These are phyloP conservation scores for Pythium dissimile DNA, from an alignment of 352 stramenopile species.

Conservation along the genomic window DNA sequence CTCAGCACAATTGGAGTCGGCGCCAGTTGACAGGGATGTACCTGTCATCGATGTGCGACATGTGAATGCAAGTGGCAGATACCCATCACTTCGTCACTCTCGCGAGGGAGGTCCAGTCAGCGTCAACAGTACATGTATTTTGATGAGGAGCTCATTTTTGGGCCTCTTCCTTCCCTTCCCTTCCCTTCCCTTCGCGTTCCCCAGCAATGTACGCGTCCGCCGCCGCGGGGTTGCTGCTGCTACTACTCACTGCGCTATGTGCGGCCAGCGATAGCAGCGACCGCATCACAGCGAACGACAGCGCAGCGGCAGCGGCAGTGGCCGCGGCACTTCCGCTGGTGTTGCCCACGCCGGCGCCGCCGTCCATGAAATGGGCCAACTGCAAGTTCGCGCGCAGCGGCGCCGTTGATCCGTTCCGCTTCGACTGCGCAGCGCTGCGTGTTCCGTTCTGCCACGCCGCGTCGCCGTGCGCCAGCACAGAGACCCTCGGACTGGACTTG, in stretches of 20 bases:
- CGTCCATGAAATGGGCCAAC: not conserved
- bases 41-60: too few relatives aligned
- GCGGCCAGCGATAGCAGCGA: not conserved
- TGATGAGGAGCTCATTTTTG: not conserved
- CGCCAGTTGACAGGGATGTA: too few relatives aligned
- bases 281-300: not conserved
- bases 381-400: not conserved
- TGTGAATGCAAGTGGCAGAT: not conserved
- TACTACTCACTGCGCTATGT: not conserved
- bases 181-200: not conserved
- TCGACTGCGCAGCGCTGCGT: conserved; percentile 3
- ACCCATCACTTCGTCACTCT: not conserved
- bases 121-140: too few relatives aligned
- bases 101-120: not conserved
- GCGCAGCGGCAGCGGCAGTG: not conserved
- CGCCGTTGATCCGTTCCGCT: not conserved
- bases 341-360: not conserved
- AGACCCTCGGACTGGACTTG: not conserved
- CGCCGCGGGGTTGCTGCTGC: too few relatives aligned
- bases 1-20: too few relatives aligned
- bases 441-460: conserved; percentile 7
- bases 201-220: not conserved
- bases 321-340: too few relatives aligned
- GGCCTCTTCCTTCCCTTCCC: not conserved
- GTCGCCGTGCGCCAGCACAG: not conserved